Percentiles rank a stretch among this genome's conserved stretches.
Conservation (phyloP, 1,284 basidiomycete species). For the Testicularia cyperi region DNA sequence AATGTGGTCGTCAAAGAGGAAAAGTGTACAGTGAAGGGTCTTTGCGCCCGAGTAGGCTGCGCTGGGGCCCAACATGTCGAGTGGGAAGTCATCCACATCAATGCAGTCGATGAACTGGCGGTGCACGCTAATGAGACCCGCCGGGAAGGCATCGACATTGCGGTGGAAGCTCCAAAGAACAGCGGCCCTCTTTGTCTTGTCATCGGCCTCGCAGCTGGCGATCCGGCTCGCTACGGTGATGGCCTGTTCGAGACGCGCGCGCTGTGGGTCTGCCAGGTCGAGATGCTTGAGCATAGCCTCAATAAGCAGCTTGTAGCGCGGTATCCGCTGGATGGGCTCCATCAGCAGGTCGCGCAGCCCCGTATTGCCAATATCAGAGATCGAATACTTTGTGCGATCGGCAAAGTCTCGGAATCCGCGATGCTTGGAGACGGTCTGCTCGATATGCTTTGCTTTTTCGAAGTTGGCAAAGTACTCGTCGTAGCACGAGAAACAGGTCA, state of each 20-base stretch:
- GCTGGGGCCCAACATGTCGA: conserved; percentile 16
- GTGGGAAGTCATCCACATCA: conserved; percentile 77
- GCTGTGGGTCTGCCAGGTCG: conserved; percentile 61
- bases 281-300: conserved; percentile 63
- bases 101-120: conserved; percentile 88
- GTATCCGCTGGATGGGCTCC: conserved; percentile 99
- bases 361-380: conserved; percentile 72
- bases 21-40: conserved; percentile 77
- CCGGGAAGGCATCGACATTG: conserved; percentile 85
- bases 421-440: conserved; percentile 78
- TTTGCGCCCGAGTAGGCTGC: conserved; percentile 18
- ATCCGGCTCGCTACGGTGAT: conserved; percentile 85
- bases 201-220: conserved; percentile 87
- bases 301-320: conserved; percentile 90
- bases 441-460: conserved; percentile 87
- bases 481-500: conserved; percentile 75
- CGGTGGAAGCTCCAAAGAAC: conserved; percentile 83
- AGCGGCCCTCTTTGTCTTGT: conserved; percentile 82
- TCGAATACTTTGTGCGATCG: conserved; percentile 78
- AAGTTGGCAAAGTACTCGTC: conserved; percentile 86
- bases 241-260: conserved; percentile 72
- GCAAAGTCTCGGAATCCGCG: conserved; percentile 76
- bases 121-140: conserved; percentile 66
- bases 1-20: conserved; percentile 92
- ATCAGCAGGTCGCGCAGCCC: conserved; percentile 89